These are phyloP conservation scores for Coemansia interrupta DNA, from an alignment of 192 early-diverging fungal species.

Conservation along the genomic window DNA sequence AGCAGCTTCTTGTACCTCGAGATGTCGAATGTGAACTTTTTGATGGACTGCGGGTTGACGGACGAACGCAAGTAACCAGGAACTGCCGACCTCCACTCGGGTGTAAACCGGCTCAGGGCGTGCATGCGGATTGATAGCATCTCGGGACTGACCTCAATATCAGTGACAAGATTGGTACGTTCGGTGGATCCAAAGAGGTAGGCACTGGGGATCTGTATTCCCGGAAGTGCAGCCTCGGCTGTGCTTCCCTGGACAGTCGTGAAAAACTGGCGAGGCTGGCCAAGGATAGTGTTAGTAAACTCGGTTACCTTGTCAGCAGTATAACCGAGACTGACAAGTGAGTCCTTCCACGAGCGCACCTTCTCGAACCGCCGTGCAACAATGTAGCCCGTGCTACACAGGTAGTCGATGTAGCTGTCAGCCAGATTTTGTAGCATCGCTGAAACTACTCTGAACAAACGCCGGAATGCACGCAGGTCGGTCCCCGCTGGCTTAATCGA, in stretches of 20 bases:
- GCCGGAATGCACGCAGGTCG: conserved; percentile 30
- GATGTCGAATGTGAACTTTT: conserved; percentile 49
- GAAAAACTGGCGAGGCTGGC: conserved; percentile 15
- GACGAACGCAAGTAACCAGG: conserved; percentile 47
- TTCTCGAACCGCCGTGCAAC: conserved; percentile 43
- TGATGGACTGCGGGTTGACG: conserved; percentile 39
- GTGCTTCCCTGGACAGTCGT: background rate
- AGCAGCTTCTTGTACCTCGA: conserved; percentile 55
- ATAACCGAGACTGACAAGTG: conserved; percentile 37
- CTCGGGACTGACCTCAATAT: conserved; percentile 40
- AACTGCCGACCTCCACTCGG: conserved; percentile 50
- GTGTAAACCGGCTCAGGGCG: conserved; percentile 43
- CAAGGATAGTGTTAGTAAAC: conserved; percentile 24
- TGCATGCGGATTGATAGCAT: conserved; percentile 51
- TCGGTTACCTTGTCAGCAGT: conserved; percentile 15
- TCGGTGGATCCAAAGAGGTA: conserved; percentile 51
- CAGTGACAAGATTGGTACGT: conserved; percentile 44
- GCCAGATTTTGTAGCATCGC: conserved; percentile 51
- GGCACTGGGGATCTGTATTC: conserved; percentile 36
- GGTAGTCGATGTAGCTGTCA: conserved; percentile 49
- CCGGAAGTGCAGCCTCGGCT: conserved; percentile 22
- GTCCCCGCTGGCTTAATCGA: conserved; percentile 29
- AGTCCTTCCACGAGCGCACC: conserved; percentile 28
- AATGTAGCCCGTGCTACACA: conserved; percentile 45
- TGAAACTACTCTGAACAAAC: conserved; percentile 41